A percentile compares a stretch with the other conserved stretches of the same genome.
phyloP scores from a whole-genome alignment of 2,329 filamentous ascomycete genomes.

The Paraconiothyrium sp. region DNA sequence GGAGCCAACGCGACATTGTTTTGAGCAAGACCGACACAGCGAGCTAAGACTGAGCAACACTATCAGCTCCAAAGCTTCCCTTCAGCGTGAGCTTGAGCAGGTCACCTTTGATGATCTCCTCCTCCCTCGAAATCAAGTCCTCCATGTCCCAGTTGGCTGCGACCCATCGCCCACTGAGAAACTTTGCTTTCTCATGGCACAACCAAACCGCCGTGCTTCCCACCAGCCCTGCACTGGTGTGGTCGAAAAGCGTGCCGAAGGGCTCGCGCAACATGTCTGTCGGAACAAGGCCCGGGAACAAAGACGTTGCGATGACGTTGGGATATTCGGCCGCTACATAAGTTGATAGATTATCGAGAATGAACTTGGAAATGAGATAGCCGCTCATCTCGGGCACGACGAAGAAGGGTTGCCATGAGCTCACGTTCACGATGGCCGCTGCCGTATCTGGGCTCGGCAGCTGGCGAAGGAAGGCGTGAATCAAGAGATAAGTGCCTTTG shows the following conservation, averaged over 20 bases:
- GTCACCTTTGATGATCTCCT: constrained; percentile 27
- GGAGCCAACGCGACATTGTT: background rate
- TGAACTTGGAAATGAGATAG: constrained; percentile 33
- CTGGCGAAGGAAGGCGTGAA: constrained; percentile 42
- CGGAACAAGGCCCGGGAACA: constrained; percentile 32
- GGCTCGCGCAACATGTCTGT: constrained; percentile 29
- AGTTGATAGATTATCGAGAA: constrained; percentile 26
- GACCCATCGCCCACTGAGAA: constrained; percentile 28
- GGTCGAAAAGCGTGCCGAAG: constrained; percentile 22
- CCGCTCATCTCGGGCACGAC: constrained; percentile 25
- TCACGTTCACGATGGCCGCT: constrained; percentile 34
- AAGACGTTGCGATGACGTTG: constrained; percentile 28
- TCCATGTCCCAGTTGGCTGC: constrained; percentile 43
- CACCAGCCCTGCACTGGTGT: constrained; percentile 37
- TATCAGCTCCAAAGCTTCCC: constrained; percentile 23
- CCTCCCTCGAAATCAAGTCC: constrained; percentile 32
- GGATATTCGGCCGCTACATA: constrained; percentile 33
- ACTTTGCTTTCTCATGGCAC: background rate
- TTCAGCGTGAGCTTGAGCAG: constrained; percentile 29
- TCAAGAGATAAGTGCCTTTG: constrained; percentile 45
- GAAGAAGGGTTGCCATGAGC: constrained; percentile 24
- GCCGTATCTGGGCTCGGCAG: constrained; percentile 27
- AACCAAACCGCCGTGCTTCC: constrained; percentile 39
- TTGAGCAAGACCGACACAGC: background rate
- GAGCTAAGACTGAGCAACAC: background rate